phyloP scores from a whole-genome alignment of 441 rosid genomes.

The Adansonia rubrostipa region DNA sequence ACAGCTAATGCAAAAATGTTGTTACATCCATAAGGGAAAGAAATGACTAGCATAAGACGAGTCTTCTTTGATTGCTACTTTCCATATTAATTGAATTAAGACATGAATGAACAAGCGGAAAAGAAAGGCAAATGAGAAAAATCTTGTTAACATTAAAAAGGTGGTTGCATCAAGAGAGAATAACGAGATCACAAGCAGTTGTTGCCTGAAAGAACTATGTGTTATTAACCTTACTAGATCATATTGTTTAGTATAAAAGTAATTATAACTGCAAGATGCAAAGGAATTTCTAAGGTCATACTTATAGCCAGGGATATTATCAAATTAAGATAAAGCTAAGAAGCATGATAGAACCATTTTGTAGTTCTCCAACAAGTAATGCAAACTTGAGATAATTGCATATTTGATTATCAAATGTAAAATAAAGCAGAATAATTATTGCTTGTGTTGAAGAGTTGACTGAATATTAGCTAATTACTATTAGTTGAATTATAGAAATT shows the following conservation, averaged over 20 bases:
- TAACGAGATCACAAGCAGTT: neutral
- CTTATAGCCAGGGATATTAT: neutral
- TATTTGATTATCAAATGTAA: slow-evolving; percentile 5
- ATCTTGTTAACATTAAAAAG: neutral
- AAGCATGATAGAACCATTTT: slow-evolving; percentile 2
- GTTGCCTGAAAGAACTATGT: neutral
- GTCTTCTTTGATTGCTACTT: neutral
- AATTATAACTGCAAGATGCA: neutral
- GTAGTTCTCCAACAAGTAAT: neutral
- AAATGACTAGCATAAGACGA: neutral
- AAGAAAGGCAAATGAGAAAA: neutral
- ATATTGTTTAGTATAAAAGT: neutral
- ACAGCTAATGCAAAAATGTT: neutral
- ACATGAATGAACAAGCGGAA: neutral
- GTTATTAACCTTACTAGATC: neutral
- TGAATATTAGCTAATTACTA: no score
- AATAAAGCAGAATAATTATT: slow-evolving; percentile 12
- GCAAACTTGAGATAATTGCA: neutral
- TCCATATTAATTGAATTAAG: neutral
- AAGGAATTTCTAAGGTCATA: neutral
- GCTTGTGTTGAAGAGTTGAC: neutral
- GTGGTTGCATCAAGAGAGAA: neutral
- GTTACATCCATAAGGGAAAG: slow-evolving; percentile 6
- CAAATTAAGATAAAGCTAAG: neutral
- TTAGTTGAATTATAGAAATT: no score